Evolutionary conservation across 2,329 filamentous ascomycete species (phyloP).

Genomic region (Pseudocercospora macadamiae): DNA sequence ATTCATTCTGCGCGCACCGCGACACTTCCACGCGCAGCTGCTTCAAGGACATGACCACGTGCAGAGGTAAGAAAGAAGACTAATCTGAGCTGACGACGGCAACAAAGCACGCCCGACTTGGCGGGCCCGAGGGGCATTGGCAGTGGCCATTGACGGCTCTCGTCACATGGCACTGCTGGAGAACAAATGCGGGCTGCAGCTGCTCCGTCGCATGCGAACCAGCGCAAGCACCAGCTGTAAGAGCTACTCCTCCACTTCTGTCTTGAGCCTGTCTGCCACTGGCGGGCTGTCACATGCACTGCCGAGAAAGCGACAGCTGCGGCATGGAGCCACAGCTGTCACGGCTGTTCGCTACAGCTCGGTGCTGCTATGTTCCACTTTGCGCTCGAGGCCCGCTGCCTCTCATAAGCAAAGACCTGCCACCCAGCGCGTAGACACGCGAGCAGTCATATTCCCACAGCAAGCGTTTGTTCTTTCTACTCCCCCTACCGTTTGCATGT

Average conservation of each 20-base stretch:
- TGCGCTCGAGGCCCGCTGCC: not conserved
- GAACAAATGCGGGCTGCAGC: slow-evolving; percentile 14
- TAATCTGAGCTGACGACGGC: not conserved
- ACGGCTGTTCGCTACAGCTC: slow-evolving; percentile 12
- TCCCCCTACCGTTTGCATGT: not conserved
- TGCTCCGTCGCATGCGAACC: slow-evolving; percentile 1
- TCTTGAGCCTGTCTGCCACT: slow-evolving; percentile 6
- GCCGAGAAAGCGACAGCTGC: slow-evolving; percentile 13
- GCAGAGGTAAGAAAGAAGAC: not conserved
- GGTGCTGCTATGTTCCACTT: slow-evolving; percentile 9
- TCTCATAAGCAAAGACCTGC: slow-evolving; percentile 16
- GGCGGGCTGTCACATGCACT: slow-evolving; percentile 23
- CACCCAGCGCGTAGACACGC: slow-evolving; percentile 4
- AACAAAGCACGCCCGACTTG: not conserved
- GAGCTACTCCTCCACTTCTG: not conserved
- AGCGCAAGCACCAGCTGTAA: not conserved
- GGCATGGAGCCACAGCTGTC: not conserved
- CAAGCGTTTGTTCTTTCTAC: slow-evolving; percentile 11
- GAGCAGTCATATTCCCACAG: slow-evolving; percentile 5
- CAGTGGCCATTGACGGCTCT: no score
- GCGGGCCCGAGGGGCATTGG: no score
- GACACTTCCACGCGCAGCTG: no score
- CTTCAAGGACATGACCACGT: not conserved
- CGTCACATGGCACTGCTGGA: slow-evolving; percentile 7
- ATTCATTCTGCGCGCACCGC: not conserved